Conservation (phyloP, 495 filamentous ascomycete genomes). For the Cryomyces minteri region DNA sequence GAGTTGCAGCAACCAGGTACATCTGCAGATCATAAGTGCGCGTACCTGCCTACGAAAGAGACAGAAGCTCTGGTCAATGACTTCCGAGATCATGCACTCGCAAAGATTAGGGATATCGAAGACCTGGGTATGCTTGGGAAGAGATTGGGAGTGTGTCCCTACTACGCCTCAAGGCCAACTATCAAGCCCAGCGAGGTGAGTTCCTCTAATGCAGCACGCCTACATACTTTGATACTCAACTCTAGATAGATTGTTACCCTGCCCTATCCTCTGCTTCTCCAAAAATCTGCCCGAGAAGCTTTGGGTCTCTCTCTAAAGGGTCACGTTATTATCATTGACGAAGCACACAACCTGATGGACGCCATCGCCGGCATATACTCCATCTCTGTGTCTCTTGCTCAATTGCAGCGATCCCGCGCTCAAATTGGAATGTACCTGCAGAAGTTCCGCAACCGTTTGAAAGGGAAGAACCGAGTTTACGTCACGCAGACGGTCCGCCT, state of each 20-base stretch:
- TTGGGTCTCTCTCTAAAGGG: constrained; percentile 69
- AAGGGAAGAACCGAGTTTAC: constrained; percentile 88
- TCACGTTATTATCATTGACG: constrained; percentile 85
- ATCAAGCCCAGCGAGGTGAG: constrained; percentile 62
- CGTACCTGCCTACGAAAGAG: constrained; percentile 60
- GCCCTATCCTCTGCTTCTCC: constrained; percentile 80
- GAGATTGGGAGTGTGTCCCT: constrained; percentile 72
- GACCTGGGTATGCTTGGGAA: constrained; percentile 67
- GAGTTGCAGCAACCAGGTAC: constrained; percentile 68
- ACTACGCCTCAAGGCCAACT: constrained; percentile 76
- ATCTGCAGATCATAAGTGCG: constrained; percentile 49
- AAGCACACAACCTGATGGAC: constrained; percentile 96
- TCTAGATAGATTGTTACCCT: constrained; percentile 65
- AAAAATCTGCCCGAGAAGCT: constrained; percentile 77
- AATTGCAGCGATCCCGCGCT: constrained; percentile 49
- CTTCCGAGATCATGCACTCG: constrained; percentile 77
- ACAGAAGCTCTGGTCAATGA: constrained; percentile 51
- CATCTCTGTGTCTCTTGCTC: constrained; percentile 48
- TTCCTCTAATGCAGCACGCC: neutral
- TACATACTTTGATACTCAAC: constrained; percentile 4
- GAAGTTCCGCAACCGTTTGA: constrained; percentile 68
- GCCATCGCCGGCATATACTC: constrained; percentile 80
- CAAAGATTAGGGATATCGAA: constrained; percentile 82
- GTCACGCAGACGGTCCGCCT: constrained; percentile 71
- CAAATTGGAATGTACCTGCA: constrained; percentile 70